Base-by-base conservation (phyloP, 2,329 filamentous ascomycete species). In the Plectosphaerella cucumerina region DNA sequence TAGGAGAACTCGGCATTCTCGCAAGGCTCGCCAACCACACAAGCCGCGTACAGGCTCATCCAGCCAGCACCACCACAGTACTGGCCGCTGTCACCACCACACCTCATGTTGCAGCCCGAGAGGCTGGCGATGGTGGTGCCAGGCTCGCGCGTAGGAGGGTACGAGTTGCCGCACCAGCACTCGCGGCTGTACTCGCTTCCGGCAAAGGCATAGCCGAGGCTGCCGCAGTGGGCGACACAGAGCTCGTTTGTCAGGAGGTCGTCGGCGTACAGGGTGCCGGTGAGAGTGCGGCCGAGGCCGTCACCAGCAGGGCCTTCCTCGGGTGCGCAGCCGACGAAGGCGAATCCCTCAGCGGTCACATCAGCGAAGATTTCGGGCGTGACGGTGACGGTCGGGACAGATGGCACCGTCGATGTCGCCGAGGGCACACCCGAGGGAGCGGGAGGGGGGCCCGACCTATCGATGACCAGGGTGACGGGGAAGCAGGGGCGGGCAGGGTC, bases 151-250 rank as follows among this genome's bases (percentile, higher is more conserved):
- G 58, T 57, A 31, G 62, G 58, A 14, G 62, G 59, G 6, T 69
- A 45, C 1, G 45, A 46, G 44, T 68, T 60, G 6, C 66, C 65
- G 37, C 67, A 70, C 61, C 65, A 70, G 18, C 68, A 70, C 18
- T 70, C 67, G 1, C 58, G 59, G 6, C 66, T 65, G 22, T 70
- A 69, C 45, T 70, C 67, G 2, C 69, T 60, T 12, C 67, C 68
- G 1, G 62, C 66, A 17, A 59, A 70, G 5, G 59, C 61, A 35
- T 33, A 53, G 18, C 50, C 50, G 5, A 44, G 53, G 50, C 50
- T 59, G 14, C 54, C 55, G 50, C 53, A 55, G 44, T 49, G 31
- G 11, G 42, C 43, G 18, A 54, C 50, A 39, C 52, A 54, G 21
- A 31, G 14, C 39, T 52, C 52, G 42, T 51, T 54, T 17, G 48